A percentile compares a stretch with the other conserved stretches of the same genome.
Evolutionary conservation across 331 rosid species (phyloP).

Genomic region (Malus hybrid): DNA sequence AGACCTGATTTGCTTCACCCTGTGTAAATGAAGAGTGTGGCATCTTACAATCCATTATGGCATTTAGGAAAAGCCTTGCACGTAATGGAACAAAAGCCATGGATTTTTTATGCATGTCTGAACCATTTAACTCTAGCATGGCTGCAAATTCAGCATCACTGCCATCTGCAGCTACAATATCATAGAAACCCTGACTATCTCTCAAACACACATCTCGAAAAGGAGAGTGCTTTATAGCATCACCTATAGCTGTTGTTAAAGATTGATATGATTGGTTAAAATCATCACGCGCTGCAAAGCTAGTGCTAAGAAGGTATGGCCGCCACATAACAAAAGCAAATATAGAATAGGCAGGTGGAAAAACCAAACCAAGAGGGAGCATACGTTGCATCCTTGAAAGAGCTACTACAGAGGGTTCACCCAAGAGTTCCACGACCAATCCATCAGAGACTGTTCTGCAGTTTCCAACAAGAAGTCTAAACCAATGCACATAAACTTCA

Average conservation of each 20-base stretch:
- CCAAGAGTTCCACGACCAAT: constrained; percentile 79
- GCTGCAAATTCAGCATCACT: constrained; percentile 84
- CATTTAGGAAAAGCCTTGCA: constrained; percentile 80
- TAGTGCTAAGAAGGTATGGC: constrained; percentile 54
- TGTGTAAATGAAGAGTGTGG: constrained; percentile 33
- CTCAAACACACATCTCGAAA: constrained; percentile 91
- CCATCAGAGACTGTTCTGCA: constrained; percentile 87
- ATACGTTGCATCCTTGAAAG: constrained; percentile 91
- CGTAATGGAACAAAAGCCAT: constrained; percentile 96
- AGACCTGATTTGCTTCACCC: constrained; percentile 49
- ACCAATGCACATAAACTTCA: constrained; percentile 91
- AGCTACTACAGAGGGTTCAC: constrained; percentile 76
- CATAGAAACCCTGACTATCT: constrained; percentile 84
- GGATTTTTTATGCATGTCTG: constrained; percentile 64
- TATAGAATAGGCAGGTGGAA: constrained; percentile 95
- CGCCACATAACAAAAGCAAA: constrained; percentile 79
- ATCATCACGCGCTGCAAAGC: constrained; percentile 68
- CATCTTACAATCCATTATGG: constrained; percentile 86
- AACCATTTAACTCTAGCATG: constrained; percentile 68
- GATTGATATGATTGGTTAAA: constrained; percentile 70
- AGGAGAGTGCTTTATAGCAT: constrained; percentile 80
- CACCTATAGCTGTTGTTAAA: constrained; percentile 54
- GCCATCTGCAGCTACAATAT: constrained; percentile 66
- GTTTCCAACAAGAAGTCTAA: constrained; percentile 91
- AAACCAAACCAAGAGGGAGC: constrained; percentile 80